Evolutionary conservation across 208 protist genomes (phyloP).

Genomic region (Herpetomonas samuelpessoai): DNA sequence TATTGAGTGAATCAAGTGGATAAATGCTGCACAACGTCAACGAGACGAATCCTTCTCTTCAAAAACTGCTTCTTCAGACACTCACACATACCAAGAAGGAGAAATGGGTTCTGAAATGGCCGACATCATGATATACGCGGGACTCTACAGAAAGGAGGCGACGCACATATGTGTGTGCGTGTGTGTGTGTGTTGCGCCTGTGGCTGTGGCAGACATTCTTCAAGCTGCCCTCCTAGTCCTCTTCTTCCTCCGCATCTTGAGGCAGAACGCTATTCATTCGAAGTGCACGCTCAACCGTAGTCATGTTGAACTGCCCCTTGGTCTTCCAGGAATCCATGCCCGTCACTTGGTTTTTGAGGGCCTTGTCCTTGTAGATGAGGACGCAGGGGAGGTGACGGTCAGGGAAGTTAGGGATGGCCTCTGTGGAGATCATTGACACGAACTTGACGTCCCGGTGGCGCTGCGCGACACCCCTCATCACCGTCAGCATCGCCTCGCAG

Average conservation of each 20-base stretch:
- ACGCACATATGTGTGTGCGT: no score
- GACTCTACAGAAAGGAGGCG: no score
- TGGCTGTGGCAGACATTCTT: no score
- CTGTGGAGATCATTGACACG: constrained; percentile 78
- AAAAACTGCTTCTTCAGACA: no score
- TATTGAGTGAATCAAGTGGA: no score
- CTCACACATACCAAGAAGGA: no score
- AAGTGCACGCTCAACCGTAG: constrained; percentile 49
- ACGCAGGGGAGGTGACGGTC: constrained; percentile 78
- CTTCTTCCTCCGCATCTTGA: constrained; percentile 31
- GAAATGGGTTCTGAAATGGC: no score
- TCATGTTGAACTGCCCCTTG: constrained; percentile 32
- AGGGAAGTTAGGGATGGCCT: constrained; percentile 80
- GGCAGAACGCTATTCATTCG: constrained; percentile 39
- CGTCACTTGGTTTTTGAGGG: constrained; percentile 66
- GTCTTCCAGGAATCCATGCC: constrained; percentile 58
- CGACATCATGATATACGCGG: no score
- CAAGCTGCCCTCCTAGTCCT: constrained; percentile 6
- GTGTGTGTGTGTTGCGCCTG: no score
- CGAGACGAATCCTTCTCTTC: no score
- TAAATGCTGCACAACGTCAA: no score
- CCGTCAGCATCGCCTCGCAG: constrained; percentile 74
- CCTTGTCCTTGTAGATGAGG: constrained; percentile 69
- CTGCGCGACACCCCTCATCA: constrained; percentile 70
- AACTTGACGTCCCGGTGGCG: constrained; percentile 72